These are phyloP conservation scores for Tanacetum coccineum DNA, from an alignment of 129 eudicot species.

Conservation along the genomic window DNA sequence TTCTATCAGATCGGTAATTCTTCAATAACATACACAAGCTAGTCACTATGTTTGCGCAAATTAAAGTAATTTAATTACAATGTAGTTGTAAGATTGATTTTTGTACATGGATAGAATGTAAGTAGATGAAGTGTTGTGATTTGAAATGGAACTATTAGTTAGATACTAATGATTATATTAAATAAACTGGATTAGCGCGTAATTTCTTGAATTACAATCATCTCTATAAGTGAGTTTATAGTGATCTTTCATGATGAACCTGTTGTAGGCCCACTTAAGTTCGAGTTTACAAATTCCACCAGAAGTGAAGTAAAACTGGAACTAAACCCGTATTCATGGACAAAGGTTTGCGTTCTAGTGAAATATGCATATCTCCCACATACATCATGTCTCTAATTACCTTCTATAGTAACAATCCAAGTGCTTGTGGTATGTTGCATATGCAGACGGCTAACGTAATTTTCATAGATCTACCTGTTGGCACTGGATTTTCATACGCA, in stretches of 20 bases:
- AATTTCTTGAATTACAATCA: too few relatives aligned
- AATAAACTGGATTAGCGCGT: too few relatives aligned
- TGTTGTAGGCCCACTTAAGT: slow-evolving; percentile 26
- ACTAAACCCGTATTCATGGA: slow-evolving; percentile 38
- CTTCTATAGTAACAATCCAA: neutral
- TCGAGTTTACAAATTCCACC: slow-evolving; percentile 12
- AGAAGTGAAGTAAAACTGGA: slow-evolving; percentile 31
- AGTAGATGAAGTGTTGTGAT: too few relatives aligned
- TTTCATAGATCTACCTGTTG: slow-evolving; percentile 36
- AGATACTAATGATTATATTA: too few relatives aligned
- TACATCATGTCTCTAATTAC: neutral
- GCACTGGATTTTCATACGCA: slow-evolving; percentile 37
- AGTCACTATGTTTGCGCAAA: too few relatives aligned
- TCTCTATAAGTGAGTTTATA: too few relatives aligned
- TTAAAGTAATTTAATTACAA: too few relatives aligned
- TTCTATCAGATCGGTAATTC: slow-evolving; percentile 36
- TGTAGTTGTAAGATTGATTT: too few relatives aligned
- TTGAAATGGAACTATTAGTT: too few relatives aligned
- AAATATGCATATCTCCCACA: slow-evolving; percentile 7
- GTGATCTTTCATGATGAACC: too few relatives aligned
- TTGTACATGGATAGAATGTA: too few relatives aligned
- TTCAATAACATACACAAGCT: too few relatives aligned
- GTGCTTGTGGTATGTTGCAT: neutral
- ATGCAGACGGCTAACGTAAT: slow-evolving; percentile 25
- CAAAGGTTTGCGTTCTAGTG: slow-evolving; percentile 21